These are phyloP conservation scores for Botryosphaeria dothidea DNA, from an alignment of 2,329 filamentous ascomycete species.

Conservation along the genomic window DNA sequence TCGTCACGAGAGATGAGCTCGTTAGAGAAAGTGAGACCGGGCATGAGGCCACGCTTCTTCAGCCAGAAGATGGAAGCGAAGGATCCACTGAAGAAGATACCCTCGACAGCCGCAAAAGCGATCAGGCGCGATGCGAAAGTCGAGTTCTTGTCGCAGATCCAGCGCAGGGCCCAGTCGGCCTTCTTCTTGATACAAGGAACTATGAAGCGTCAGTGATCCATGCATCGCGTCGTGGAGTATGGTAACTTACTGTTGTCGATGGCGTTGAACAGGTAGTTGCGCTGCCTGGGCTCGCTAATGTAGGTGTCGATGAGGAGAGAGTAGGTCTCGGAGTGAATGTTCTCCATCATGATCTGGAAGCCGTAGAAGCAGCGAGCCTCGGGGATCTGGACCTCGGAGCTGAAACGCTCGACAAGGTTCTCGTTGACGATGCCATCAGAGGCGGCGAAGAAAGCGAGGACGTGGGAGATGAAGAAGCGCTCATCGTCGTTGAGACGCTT, in stretches of 20 bases:
- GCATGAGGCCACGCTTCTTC: conserved; percentile 99
- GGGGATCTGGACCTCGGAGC: conserved; percentile 91
- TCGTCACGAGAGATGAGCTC: conserved; percentile 99
- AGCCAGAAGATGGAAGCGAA: conserved; percentile 99
- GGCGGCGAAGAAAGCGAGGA: conserved; percentile 97
- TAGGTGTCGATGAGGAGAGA: conserved; percentile 98
- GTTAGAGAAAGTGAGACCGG: conserved; percentile 97
- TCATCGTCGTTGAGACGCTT: conserved; percentile 96
- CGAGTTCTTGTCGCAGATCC: conserved; percentile 92
- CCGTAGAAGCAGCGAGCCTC: conserved; percentile 99
- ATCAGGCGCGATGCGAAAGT: conserved; percentile 95
- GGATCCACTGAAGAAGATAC: conserved; percentile 99
- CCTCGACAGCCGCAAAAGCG: conserved; percentile 96
- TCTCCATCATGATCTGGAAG: conserved; percentile 99
- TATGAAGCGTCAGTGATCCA: conserved; percentile 42
- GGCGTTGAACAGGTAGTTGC: conserved; percentile 93
- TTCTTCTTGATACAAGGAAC: conserved; percentile 98
- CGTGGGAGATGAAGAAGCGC: conserved; percentile 97
- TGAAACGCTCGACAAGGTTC: conserved; percentile 98
- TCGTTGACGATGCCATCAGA: conserved; percentile 99
- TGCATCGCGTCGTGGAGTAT: background rate
- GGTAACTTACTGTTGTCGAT: conserved; percentile 84
- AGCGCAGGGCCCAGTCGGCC: conserved; percentile 94
- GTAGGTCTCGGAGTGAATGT: conserved; percentile 99
- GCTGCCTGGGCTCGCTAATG: conserved; percentile 95